phyloP scores from a whole-genome alignment of 148 eudicot species.

The Rhododendron simsii region DNA sequence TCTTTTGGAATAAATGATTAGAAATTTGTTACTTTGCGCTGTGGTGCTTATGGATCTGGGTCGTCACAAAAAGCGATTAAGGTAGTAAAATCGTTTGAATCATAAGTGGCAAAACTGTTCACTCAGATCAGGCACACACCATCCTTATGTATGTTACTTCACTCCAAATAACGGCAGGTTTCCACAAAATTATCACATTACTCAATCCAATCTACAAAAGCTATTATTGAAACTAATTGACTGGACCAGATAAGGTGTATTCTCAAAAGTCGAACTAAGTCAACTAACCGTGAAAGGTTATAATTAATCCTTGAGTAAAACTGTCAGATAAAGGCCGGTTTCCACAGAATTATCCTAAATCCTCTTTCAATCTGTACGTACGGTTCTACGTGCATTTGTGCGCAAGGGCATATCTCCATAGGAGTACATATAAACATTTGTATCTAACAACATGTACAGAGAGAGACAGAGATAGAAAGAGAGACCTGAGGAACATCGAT shows the following conservation, averaged over 20 bases:
- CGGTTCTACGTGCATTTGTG: not conserved
- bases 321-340: not conserved
- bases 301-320: not conserved
- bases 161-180: no score
- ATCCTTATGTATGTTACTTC: not conserved
- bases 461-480: slow-evolving; percentile 18
- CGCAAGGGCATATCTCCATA: not conserved
- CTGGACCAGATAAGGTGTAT: not conserved
- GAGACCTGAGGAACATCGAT: slow-evolving; percentile 81
- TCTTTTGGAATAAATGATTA: no score
- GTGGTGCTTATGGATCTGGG: no score
- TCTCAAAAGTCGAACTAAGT: not conserved
- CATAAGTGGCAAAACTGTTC: no score
- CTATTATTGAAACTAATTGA: not conserved
- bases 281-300: not conserved
- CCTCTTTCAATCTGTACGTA: not conserved
- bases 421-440: no score
- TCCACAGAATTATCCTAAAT: not conserved
- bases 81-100: no score
- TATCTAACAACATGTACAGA: not conserved
- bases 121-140: not conserved
- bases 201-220: no score
- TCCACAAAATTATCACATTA: no score
- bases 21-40: no score
- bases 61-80: no score